Evolutionary conservation across 139 green algal genomes (phyloP).

Genomic region (Chlorella sorokiniana): DNA sequence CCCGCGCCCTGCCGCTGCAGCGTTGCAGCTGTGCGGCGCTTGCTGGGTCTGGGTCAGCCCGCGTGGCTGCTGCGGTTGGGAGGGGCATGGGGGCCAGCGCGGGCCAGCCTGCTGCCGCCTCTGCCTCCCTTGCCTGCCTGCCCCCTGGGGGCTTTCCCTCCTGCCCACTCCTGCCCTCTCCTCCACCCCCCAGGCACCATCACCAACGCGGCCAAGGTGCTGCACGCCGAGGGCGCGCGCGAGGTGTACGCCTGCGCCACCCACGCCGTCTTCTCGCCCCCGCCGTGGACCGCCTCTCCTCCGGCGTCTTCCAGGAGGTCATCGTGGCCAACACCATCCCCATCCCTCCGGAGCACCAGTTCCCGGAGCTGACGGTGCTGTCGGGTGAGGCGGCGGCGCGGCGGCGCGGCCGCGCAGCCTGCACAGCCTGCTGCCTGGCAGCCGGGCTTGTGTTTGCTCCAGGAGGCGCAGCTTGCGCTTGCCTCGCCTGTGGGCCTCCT

Average conservation of each 20-base stretch:
- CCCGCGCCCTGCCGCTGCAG: not conserved
- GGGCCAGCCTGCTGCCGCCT: too few species aligned
- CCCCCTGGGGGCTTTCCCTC: not conserved
- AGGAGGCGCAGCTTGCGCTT: too few species aligned
- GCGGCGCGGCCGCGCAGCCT: not conserved
- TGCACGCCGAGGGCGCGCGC: slow-evolving; percentile 79
- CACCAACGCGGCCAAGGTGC: slow-evolving; percentile 91
- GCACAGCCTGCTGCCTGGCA: too few species aligned
- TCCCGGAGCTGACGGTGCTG: slow-evolving; percentile 97
- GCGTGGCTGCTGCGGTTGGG: not conserved
- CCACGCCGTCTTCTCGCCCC: slow-evolving; percentile 96
- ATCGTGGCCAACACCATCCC: slow-evolving; percentile 99
- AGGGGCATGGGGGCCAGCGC: not conserved
- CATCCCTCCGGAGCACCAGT: slow-evolving; percentile 73
- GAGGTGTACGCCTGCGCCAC: slow-evolving; percentile 97
- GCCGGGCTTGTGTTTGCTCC: too few species aligned
- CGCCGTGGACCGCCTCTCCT: slow-evolving; percentile 88
- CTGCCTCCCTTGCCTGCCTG: too few species aligned
- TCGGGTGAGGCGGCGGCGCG: slow-evolving; percentile 20
- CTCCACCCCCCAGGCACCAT: slow-evolving; percentile 85
- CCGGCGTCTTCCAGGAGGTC: slow-evolving; percentile 93
- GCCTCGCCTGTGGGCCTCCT: too few species aligned
- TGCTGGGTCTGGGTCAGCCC: not conserved
- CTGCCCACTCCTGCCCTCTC: not conserved
- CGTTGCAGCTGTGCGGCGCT: not conserved